Evolutionary conservation across 768 basidiomycete genomes (phyloP).

Genomic region (Pleurotus platypus): DNA sequence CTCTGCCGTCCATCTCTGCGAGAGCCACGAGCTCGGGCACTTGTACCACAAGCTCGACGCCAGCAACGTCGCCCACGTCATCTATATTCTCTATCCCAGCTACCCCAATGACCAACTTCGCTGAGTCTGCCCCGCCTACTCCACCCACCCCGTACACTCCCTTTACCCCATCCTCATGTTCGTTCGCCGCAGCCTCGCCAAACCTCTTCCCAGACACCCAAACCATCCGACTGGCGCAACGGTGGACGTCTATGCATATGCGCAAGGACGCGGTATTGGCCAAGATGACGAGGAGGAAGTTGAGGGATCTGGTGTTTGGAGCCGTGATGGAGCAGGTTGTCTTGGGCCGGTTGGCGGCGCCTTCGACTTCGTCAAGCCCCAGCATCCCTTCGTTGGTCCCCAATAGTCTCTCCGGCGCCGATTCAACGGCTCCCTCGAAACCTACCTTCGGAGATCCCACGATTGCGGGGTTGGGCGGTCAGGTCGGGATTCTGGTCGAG

Average conservation of each 20-base stretch:
- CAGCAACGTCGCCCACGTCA: slow-evolving; percentile 6
- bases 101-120: slow-evolving; percentile 3
- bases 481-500: slow-evolving; percentile 66
- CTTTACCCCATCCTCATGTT: slow-evolving; percentile 10
- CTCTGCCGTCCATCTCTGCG: not conserved
- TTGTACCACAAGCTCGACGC: slow-evolving; percentile 1
- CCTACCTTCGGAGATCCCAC: no score
- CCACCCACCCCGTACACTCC: not conserved
- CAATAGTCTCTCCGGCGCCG: not conserved
- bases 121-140: slow-evolving; percentile 2
- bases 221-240: slow-evolving; percentile 56
- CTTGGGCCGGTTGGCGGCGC: no score
- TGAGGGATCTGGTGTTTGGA: slow-evolving; percentile 62
- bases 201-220: slow-evolving; percentile 42
- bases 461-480: slow-evolving; percentile 42
- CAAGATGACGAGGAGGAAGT: slow-evolving; percentile 55
- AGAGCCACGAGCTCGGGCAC: not conserved
- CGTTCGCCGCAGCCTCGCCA: slow-evolving; percentile 15
- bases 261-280: slow-evolving; percentile 56
- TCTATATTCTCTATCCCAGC: not conserved
- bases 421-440: no score
- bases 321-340: slow-evolving; percentile 38
- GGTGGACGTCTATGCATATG: slow-evolving; percentile 72
- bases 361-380: slow-evolving; percentile 20
- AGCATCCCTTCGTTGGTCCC: slow-evolving; percentile 12